Conservation (phyloP, 257 asterid genomes). For the Sherardia arvensis region DNA sequence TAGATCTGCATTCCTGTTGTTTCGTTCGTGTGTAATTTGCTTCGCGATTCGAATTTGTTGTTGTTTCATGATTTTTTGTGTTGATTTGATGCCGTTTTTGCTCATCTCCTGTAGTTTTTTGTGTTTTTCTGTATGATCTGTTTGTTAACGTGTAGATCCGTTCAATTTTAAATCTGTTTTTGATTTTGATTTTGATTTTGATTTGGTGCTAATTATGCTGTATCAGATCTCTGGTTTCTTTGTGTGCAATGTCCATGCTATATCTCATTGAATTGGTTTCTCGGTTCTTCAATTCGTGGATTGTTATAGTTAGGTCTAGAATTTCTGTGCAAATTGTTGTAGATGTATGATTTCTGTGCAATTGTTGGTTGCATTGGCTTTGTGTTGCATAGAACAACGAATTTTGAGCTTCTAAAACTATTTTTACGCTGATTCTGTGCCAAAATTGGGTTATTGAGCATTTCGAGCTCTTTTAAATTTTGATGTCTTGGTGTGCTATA, state of each 20-base stretch:
- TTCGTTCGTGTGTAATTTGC: neutral
- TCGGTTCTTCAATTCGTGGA: neutral
- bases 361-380: neutral
- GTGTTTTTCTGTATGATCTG: conserved; percentile 3
- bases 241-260: neutral
- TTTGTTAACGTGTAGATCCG: conserved; percentile 11
- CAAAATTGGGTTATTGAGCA: neutral
- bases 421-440: neutral
- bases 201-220: neutral
- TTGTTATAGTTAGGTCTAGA: neutral
- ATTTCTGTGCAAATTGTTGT: neutral
- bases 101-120: neutral
- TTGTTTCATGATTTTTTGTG: neutral
- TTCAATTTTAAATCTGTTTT: too few species aligned
- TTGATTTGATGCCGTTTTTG: neutral
- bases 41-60: neutral
- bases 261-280: neutral
- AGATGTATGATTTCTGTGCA: neutral
- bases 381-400: neutral
- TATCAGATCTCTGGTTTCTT: neutral
- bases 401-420: neutral
- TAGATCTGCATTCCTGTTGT: neutral
- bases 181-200: neutral
- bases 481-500: neutral
- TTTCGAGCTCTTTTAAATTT: neutral